Conservation (phyloP, 139 green algal genomes). For the Medakamo hakoo region DNA sequence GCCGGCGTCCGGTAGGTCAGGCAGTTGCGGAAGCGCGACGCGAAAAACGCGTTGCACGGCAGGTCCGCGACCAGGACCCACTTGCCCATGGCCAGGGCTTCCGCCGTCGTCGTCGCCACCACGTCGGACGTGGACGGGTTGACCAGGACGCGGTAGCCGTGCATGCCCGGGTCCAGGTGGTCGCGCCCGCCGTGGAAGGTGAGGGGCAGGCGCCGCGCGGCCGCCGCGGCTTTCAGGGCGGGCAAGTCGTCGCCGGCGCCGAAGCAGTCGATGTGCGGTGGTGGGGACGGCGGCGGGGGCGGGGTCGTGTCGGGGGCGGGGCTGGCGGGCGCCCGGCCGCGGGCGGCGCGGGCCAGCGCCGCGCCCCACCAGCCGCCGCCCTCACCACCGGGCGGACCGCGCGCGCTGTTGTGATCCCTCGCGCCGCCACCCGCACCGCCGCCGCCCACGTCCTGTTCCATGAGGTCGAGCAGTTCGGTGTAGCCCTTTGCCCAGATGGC, state of each 20-base stretch:
- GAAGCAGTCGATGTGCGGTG: conserved; percentile 75
- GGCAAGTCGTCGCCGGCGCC: conserved; percentile 76
- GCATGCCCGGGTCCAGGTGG: conserved; percentile 62
- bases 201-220: conserved; percentile 34
- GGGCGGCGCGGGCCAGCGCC: conserved; percentile 10
- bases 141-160: conserved; percentile 92
- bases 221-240: conserved; percentile 18
- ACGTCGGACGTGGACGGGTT: conserved; percentile 89
- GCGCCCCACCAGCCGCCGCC: not conserved
- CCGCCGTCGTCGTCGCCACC: conserved; percentile 92
- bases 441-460: conserved; percentile 38
- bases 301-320: conserved; percentile 13
- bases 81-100: conserved; percentile 98
- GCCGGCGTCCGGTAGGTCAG: conserved; percentile 45
- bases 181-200: conserved; percentile 76
- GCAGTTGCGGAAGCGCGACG: conserved; percentile 65
- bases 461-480: conserved; percentile 82
- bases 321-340: too few species aligned
- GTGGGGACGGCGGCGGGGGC: conserved; percentile 2
- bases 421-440: too few species aligned
- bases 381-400: too few species aligned
- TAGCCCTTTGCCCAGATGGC: conserved; percentile 97
- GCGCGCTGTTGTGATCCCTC: too few species aligned
- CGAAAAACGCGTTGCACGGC: conserved; percentile 90
- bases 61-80: conserved; percentile 88